A percentile compares a stretch with the other conserved stretches of the same genome.
Evolutionary conservation across 1,284 basidiomycete genomes (phyloP).

Genomic region (Cystobasidium slooffiae): DNA sequence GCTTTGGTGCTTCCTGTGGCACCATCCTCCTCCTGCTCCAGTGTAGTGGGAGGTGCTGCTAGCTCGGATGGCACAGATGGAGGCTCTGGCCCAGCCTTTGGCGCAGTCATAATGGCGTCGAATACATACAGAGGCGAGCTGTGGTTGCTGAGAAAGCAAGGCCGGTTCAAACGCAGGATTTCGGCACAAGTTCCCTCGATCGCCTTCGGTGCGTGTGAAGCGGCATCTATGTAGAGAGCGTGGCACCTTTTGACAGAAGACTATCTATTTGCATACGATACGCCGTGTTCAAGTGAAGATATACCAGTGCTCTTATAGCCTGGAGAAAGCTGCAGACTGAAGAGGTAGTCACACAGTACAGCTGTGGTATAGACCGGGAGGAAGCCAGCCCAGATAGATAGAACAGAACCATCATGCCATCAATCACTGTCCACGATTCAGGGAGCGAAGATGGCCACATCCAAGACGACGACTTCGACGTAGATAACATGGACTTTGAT

Average conservation of each 20-base stretch:
- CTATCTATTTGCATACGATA: too few species aligned
- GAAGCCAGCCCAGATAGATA: neutral
- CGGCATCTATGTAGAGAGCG: too few species aligned
- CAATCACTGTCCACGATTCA: conserved; percentile 15
- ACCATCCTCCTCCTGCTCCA: neutral
- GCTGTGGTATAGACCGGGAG: too few species aligned
- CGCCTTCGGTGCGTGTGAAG: too few species aligned
- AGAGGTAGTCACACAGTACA: too few species aligned
- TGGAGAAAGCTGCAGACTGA: too few species aligned
- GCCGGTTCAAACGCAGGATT: neutral
- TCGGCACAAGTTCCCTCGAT: too few species aligned
- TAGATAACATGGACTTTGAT: conserved; percentile 45
- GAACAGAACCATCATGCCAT: conserved; percentile 13
- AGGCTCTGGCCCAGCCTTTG: neutral
- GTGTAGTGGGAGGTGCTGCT: neutral
- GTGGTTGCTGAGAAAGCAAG: conserved; percentile 4
- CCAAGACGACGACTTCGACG: conserved; percentile 38
- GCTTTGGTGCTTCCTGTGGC: conserved; percentile 6
- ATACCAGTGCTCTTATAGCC: too few species aligned
- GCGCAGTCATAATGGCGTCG: neutral
- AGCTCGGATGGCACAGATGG: too few species aligned
- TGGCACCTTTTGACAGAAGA: too few species aligned
- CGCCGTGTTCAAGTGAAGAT: too few species aligned
- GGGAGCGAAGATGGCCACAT: conserved; percentile 30
- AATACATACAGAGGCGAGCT: conserved; percentile 9